Percentiles rank a stretch among this genome's conserved stretches.
Evolutionary conservation across 805 yeast species (phyloP).

Genomic region (Wickerhamomyces xylosicus): DNA sequence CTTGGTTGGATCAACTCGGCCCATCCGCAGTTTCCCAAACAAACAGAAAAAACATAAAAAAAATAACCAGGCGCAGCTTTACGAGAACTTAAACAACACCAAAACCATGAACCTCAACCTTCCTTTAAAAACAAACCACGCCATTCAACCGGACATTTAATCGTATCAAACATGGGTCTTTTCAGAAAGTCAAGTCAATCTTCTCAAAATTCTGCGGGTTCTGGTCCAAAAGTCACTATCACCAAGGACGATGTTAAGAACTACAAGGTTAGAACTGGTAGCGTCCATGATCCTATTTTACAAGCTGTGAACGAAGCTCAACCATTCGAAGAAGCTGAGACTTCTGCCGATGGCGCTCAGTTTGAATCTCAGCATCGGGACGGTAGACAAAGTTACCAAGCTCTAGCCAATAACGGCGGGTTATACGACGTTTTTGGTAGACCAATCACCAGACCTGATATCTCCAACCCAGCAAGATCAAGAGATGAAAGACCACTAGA

Average conservation of each 20-base stretch:
- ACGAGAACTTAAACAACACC: no score
- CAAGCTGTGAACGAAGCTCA: conserved; percentile 92
- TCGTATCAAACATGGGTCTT: conserved; percentile 34
- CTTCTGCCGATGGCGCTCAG: conserved; percentile 11
- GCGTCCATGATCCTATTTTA: conserved; percentile 83
- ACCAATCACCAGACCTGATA: conserved; percentile 68
- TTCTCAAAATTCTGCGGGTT: conserved; percentile 20
- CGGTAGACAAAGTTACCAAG: conserved; percentile 17
- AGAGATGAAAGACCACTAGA: conserved; percentile 96
- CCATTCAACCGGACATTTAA: no score
- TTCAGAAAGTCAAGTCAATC: conserved; percentile 28
- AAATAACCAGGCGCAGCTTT: no score
- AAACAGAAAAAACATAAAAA: no score
- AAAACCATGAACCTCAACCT: no score
- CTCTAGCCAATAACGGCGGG: conserved; percentile 37
- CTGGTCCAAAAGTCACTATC: conserved; percentile 27
- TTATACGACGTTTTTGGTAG: conserved; percentile 80
- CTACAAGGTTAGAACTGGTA: conserved; percentile 54
- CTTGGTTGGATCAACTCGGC: no score
- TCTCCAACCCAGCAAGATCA: conserved; percentile 86
- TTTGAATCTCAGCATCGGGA: conserved; percentile 19
- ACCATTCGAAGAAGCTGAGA: conserved; percentile 70
- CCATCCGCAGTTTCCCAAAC: no score
- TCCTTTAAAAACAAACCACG: no score
- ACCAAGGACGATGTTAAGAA: conserved; percentile 42